Base-by-base conservation (phyloP, 345 rosid genomes). In the Lepidium didymum region DNA sequence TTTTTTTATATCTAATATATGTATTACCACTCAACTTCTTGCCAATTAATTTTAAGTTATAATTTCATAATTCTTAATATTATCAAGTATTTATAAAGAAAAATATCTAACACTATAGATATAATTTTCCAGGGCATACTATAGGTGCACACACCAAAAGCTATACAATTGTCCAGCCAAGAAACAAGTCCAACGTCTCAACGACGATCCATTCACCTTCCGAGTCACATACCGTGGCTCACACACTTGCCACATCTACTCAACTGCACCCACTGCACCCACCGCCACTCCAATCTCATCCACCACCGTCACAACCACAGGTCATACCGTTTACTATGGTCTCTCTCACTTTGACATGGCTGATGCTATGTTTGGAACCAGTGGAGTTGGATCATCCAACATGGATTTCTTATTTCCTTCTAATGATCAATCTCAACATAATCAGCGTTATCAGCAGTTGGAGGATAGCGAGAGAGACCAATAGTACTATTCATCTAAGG, bases 81-180 rank as follows among this genome's bases (percentile, higher is more conserved):
- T 29, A 29, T 29, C 33, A 29, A 29, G 7, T 29, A 29, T 29
- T 29, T 29, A 2, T 4, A 2, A 27, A 29, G 33, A 29, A 29
- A 29, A 29, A 29, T 1, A 0, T 29, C 7, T 37, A 37, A 68
- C 10, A 31, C 25, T 21, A 45, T 34, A 14, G 33, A n/a, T n/a
- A n/a, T n/a, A n/a, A 25, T 23, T 51, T 9, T 49, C 63, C 72
- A 93, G 98, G 84, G 81, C 88, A 7, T 93, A 90, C 70, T 90
- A 81, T 74, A 81, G 94, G 64, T 93, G 98, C 64, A 90, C 97
- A 12, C 94, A 90, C 69, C 92, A 86, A 21, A 93, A 84, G 65
- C 15, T 88, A 76, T 88, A 93, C 79, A 69, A 84, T 1, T 93
- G 98, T 62, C 84, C 85, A 0, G 98, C 97, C 29, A 93, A 93